Conservation (phyloP, 768 basidiomycete species). For the Trametes elegans region DNA sequence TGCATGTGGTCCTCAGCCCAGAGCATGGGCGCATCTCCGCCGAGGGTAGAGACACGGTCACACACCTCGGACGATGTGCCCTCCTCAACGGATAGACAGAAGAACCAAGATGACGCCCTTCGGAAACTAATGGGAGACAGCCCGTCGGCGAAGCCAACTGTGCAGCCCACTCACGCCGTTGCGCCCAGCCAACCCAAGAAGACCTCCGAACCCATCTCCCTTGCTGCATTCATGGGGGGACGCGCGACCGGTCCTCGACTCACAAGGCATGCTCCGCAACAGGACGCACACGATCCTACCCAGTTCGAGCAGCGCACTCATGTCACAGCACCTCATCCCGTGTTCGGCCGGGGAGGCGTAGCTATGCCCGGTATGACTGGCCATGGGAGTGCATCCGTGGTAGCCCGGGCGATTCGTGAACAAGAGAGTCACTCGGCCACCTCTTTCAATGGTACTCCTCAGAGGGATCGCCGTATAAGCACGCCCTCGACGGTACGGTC, state of each 20-base stretch:
- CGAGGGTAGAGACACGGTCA: slow-evolving; percentile 25
- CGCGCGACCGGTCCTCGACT: slow-evolving; percentile 72
- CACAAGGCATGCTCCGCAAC: slow-evolving; percentile 70
- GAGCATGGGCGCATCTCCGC: slow-evolving; percentile 25
- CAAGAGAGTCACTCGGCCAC: slow-evolving; percentile 5
- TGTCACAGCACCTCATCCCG: slow-evolving; percentile 55
- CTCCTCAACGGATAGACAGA: slow-evolving; percentile 37
- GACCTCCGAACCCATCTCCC: slow-evolving; percentile 53
- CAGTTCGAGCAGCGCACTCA: slow-evolving; percentile 62
- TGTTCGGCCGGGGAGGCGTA: slow-evolving; percentile 72
- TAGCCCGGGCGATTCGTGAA: slow-evolving; percentile 10
- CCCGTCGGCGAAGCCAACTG: not conserved
- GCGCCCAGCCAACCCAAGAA: slow-evolving; percentile 3
- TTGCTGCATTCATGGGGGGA: slow-evolving; percentile 82
- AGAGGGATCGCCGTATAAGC: slow-evolving; percentile 32
- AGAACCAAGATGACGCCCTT: slow-evolving; percentile 44
- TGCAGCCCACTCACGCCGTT: not conserved
- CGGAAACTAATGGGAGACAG: slow-evolving; percentile 43
- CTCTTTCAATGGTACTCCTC: not conserved
- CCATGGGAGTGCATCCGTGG: slow-evolving; percentile 16
- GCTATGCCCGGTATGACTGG: slow-evolving; percentile 72
- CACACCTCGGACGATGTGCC: slow-evolving; percentile 22
- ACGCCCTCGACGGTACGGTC: slow-evolving; percentile 35
- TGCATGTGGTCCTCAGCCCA: slow-evolving; percentile 11
- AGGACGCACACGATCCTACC: slow-evolving; percentile 60